Percentiles rank a stretch among this genome's conserved stretches.
These are phyloP conservation scores for Mycena kentingensis DNA, from an alignment of 768 basidiomycete species.

Conservation along the genomic window DNA sequence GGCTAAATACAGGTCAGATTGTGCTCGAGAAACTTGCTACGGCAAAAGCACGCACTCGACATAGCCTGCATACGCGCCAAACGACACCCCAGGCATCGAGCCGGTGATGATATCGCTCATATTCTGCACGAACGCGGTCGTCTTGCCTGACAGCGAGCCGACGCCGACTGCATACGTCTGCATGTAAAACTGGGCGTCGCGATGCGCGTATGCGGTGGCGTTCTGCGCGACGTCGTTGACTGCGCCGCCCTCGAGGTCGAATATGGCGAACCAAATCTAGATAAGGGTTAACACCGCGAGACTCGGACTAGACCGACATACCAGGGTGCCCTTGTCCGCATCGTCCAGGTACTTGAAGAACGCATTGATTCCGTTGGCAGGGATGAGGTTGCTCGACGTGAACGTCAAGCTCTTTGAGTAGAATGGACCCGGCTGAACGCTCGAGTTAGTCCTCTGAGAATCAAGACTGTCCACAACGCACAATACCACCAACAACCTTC, in stretches of 20 bases:
- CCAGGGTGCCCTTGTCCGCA: constrained; percentile 20
- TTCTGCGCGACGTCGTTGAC: constrained; percentile 21
- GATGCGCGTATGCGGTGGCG: constrained; percentile 22
- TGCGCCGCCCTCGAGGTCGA: constrained; percentile 20
- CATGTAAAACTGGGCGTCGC: constrained; percentile 19
- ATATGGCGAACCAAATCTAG: constrained; percentile 24
- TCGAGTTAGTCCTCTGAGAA: neutral
- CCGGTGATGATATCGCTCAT: constrained; percentile 11
- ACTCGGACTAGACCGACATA: constrained; percentile 1
- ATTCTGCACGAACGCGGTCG: constrained; percentile 7
- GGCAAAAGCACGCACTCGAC: constrained; percentile 18
- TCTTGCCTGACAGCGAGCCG: constrained; percentile 10
- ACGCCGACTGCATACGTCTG: constrained; percentile 19
- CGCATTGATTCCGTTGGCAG: constrained; percentile 9
- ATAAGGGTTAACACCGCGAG: neutral
- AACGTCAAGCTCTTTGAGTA: constrained; percentile 23
- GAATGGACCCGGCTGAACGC: constrained; percentile 15
- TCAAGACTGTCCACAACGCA: neutral
- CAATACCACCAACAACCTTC: constrained; percentile 15
- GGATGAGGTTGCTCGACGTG: constrained; percentile 14
- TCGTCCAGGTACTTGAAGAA: constrained; percentile 18
- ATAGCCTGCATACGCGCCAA: constrained; percentile 22
- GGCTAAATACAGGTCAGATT: neutral
- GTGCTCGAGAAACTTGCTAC: neutral
- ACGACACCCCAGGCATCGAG: constrained; percentile 17